Conservation (phyloP, 192 early-diverging fungal genomes). For the Geosiphon pyriformis region DNA sequence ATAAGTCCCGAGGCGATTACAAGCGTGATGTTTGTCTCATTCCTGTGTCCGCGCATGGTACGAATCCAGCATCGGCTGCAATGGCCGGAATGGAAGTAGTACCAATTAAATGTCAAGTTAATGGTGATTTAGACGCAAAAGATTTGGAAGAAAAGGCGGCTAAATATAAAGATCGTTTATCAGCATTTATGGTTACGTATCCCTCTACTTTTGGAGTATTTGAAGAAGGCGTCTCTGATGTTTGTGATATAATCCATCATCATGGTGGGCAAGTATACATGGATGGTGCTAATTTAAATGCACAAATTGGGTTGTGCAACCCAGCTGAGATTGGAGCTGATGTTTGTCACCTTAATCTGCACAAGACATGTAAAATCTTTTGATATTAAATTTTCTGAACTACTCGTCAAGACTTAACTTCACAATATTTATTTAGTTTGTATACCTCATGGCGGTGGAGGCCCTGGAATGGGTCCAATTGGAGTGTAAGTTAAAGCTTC, state of each 20-base stretch:
- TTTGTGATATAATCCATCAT: conserved; percentile 88
- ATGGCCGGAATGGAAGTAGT: conserved; percentile 96
- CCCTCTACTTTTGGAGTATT: conserved; percentile 99
- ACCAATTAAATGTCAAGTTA: conserved; percentile 82
- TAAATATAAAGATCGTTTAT: conserved; percentile 80
- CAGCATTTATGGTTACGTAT: conserved; percentile 98
- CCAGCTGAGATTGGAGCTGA: conserved; percentile 96
- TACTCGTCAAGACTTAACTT: neutral
- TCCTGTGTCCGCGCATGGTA: conserved; percentile 98
- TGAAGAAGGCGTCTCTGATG: conserved; percentile 81
- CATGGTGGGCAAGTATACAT: conserved; percentile 98
- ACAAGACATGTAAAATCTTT: conserved; percentile 84
- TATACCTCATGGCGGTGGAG: conserved; percentile 98
- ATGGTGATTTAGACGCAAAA: conserved; percentile 88
- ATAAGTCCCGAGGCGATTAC: conserved; percentile 70
- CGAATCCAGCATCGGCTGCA: conserved; percentile 97
- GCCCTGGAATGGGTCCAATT: conserved; percentile 97
- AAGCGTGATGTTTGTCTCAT: conserved; percentile 94
- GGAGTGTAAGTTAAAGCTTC: conserved; percentile 62
- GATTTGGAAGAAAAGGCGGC: conserved; percentile 86
- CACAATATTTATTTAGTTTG: conserved; percentile 37
- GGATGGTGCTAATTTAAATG: conserved; percentile 94
- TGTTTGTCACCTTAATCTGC: conserved; percentile 99
- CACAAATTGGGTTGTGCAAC: conserved; percentile 77
- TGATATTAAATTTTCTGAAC: too few species aligned